These are phyloP conservation scores for Atractiella rhizophila DNA, from an alignment of 768 basidiomycete genomes.

Conservation along the genomic window DNA sequence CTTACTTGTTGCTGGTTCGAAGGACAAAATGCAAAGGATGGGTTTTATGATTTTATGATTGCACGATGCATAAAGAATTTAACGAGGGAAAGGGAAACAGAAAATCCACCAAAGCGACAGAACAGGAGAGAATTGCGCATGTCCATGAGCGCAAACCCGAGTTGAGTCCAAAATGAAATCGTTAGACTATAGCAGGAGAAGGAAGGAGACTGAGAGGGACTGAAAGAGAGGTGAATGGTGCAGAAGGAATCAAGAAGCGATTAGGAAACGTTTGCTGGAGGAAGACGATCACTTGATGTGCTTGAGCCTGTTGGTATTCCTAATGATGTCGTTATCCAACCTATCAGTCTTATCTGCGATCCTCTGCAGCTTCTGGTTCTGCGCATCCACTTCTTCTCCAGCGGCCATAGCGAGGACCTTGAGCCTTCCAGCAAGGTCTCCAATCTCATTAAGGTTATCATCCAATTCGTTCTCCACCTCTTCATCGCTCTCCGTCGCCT, in stretches of 20 bases:
- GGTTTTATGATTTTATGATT: no score
- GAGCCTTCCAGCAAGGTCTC: conserved; percentile 33
- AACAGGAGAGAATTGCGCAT: no score
- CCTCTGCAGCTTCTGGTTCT: conserved; percentile 52
- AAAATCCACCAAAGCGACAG: no score
- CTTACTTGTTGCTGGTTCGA: no score
- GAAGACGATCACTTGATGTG: conserved; percentile 18
- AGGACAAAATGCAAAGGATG: no score
- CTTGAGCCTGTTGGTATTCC: conserved; percentile 54
- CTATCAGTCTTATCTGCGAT: conserved; percentile 53
- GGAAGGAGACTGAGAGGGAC: not conserved
- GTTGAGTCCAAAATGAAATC: not conserved
- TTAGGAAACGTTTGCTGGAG: not conserved
- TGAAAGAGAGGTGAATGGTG: not conserved
- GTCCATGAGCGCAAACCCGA: no score
- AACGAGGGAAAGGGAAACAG: no score
- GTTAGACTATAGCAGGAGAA: not conserved
- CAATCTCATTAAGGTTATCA: conserved; percentile 65
- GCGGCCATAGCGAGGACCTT: conserved; percentile 17
- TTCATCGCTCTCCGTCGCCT: conserved; percentile 68
- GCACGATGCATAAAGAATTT: no score
- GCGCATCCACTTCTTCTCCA: conserved; percentile 34
- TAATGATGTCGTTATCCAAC: conserved; percentile 48
- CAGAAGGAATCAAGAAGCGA: not conserved
- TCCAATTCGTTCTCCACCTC: conserved; percentile 87